phyloP scores from a whole-genome alignment of 257 asterid genomes.

The Osmanthus fragrans region DNA sequence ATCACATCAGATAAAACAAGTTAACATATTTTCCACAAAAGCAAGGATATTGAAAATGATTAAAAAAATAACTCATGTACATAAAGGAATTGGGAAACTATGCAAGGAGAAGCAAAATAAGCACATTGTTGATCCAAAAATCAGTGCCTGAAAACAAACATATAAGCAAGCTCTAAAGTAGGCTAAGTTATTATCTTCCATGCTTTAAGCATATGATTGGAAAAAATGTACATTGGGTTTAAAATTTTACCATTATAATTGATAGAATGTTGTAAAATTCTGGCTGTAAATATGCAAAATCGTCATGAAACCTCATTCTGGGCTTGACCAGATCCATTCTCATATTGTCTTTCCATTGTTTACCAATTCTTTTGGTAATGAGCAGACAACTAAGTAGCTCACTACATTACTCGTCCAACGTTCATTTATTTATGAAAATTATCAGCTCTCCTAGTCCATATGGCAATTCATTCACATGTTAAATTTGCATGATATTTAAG shows the following conservation, averaged over 20 bases:
- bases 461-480: neutral
- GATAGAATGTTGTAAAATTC: neutral
- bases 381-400: neutral
- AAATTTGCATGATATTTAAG: too few species aligned
- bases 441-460: neutral
- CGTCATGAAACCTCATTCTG: neutral
- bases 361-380: too few species aligned
- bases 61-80: neutral
- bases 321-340: neutral
- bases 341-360: neutral
- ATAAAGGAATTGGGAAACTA: neutral
- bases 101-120: neutral
- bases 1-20: constrained; percentile 14
- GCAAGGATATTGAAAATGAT: neutral
- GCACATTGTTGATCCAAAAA: neutral
- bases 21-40: constrained; percentile 9
- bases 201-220: neutral
- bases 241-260: neutral
- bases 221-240: neutral
- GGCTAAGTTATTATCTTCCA: neutral
- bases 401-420: neutral
- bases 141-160: neutral
- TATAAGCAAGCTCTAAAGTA: neutral
- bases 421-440: too few species aligned
- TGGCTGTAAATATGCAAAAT: neutral